Percentiles rank a stretch among this genome's conserved stretches.
These are phyloP conservation scores for Favolaschia claudopus DNA, from an alignment of 768 basidiomycete species.

Conservation along the genomic window DNA sequence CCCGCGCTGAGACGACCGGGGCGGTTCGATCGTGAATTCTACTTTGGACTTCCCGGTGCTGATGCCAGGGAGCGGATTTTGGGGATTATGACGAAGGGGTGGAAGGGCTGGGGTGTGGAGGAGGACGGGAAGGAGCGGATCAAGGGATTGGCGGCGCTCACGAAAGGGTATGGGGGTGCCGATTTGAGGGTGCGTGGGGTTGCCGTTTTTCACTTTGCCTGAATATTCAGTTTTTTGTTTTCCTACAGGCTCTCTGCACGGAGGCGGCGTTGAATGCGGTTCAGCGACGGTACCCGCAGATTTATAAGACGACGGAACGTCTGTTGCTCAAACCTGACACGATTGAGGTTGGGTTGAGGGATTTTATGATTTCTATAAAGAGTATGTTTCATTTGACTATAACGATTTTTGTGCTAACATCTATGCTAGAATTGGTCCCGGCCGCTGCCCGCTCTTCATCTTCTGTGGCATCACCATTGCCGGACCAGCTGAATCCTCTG, in stretches of 20 bases:
- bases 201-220: conserved; percentile 6
- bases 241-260: conserved; percentile 86
- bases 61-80: conserved; percentile 90
- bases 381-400: conserved; percentile 60
- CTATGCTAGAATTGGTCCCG: conserved; percentile 80
- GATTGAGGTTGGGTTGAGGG: conserved; percentile 83
- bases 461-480: conserved; percentile 85
- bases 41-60: conserved; percentile 88
- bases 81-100: conserved; percentile 87
- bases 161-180: conserved; percentile 98
- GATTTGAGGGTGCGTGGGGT: conserved; percentile 80
- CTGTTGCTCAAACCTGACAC: conserved; percentile 85
- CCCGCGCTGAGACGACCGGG: conserved; percentile 94
- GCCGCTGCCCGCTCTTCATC: conserved; percentile 93
- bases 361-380: conserved; percentile 98
- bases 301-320: conserved; percentile 91
- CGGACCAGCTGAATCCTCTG: conserved; percentile 83
- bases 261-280: conserved; percentile 97
- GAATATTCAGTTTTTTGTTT: conserved; percentile 15
- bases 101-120: conserved; percentile 80
- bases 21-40: conserved; percentile 97
- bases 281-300: conserved; percentile 95
- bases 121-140: conserved; percentile 39
- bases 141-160: conserved; percentile 80
- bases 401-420: conserved; percentile 3